Evolutionary conservation across 164 flowering plant species (phyloP), one percentile per base, ranked within the genome.

Genomic region (Dillenia suffruticosa): DNA sequence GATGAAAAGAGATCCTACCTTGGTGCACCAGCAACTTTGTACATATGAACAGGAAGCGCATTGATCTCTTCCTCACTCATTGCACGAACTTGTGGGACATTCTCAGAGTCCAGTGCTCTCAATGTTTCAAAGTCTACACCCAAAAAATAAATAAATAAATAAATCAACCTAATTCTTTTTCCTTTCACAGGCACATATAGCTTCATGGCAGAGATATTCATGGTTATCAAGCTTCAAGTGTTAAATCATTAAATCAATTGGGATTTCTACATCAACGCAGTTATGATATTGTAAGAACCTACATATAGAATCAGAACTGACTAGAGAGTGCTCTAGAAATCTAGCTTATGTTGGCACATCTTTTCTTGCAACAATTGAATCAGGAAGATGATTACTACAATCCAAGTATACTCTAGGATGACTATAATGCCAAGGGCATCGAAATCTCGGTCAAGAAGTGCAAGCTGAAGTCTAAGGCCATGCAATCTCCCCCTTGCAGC

Each of bases 61-160:
- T 88, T 90, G 72, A 95, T 92, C 77, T 95, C 95, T 76, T 95
- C 97, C 57, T 95, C 99, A 48, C 85, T 90, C 99, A 95, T 90
- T 57, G 98, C 81, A 60, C 79, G 72, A 63, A 74, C 65, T 55
- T 77, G 17, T n/a, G 84, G 74, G 61, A 67, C 69, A 76, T 84
- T 83, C 63, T 84, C 86, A 45, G 84, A 63, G 75, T 88, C 96
- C 61, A 84, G 66, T 53, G 83, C 92, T 62, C 96, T 82, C 74
- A 88, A 71, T 51, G 96, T 71, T 65, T 90, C 98, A 81, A 90
- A 95, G 76, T 95, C 99, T 95, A 82, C 71, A 74, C n/a, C n/a
- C 53, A 32, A 24, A 26, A 44, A 48, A 48, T 13, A 55, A 32
- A 32, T n/a, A n/a, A n/a, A n/a, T n/a, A n/a, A n/a, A n/a, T n/a